Evolutionary conservation across 2,329 filamentous ascomycete species (phyloP).

Genomic region (Lecanoromycetidae sp.): DNA sequence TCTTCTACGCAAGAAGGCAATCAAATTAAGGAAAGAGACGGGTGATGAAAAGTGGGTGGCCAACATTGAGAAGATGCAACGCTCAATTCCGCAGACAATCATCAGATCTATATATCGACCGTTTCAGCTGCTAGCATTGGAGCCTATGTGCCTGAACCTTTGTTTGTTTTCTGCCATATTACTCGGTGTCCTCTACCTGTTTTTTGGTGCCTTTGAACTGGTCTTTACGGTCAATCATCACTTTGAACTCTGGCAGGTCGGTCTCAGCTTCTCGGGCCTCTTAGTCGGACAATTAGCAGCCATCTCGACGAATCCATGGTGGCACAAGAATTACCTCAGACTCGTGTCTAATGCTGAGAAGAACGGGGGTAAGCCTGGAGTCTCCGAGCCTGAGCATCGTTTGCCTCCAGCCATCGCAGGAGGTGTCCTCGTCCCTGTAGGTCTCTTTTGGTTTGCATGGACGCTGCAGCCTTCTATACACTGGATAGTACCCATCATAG

Average conservation of each 20-base stretch:
- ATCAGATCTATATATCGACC: constrained; percentile 49
- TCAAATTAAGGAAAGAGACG: constrained; percentile 56
- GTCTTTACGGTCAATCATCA: constrained; percentile 64
- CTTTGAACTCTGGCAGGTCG: constrained; percentile 67
- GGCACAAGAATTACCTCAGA: constrained; percentile 34
- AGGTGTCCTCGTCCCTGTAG: constrained; percentile 63
- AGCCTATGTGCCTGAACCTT: constrained; percentile 75
- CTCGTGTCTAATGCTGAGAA: constrained; percentile 29
- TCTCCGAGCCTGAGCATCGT: constrained; percentile 70
- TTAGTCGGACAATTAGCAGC: constrained; percentile 32
- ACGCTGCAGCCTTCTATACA: constrained; percentile 51
- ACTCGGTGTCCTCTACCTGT: constrained; percentile 79
- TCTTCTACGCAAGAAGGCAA: constrained; percentile 60
- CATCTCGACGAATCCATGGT: constrained; percentile 34
- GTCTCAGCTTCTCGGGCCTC: constrained; percentile 59
- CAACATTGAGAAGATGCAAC: constrained; percentile 59
- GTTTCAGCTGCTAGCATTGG: constrained; percentile 65
- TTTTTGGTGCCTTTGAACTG: constrained; percentile 77
- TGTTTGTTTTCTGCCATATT: constrained; percentile 74
- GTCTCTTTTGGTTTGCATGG: constrained; percentile 84
- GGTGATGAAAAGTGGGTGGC: constrained; percentile 67
- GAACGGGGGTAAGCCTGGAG: constrained; percentile 25
- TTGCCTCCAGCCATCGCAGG: constrained; percentile 63
- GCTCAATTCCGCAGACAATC: constrained; percentile 53
- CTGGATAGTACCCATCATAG: constrained; percentile 52